Percentiles rank a stretch among this genome's conserved stretches.
These are phyloP conservation scores for Fusarium anthophilum DNA, from an alignment of 2,329 filamentous ascomycete genomes.

Conservation along the genomic window DNA sequence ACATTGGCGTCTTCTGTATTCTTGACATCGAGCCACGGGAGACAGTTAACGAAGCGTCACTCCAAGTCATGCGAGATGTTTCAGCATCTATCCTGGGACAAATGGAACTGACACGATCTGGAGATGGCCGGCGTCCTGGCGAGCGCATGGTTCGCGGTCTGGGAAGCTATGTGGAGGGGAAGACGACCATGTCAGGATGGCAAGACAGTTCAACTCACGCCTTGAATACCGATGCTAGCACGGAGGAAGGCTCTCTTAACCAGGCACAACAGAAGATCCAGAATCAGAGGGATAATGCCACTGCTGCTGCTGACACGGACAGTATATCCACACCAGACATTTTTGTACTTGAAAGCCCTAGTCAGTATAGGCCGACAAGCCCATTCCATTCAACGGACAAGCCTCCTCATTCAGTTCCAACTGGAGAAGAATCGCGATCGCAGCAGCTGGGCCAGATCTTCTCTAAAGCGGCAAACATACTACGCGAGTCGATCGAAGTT, in stretches of 20 bases:
- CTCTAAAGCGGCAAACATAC: conserved; percentile 55
- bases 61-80: conserved; percentile 40
- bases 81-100: conserved; percentile 49
- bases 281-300: not conserved
- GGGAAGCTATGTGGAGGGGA: conserved; percentile 51
- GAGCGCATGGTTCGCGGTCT: conserved; percentile 53
- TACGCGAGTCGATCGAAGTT: conserved; percentile 54
- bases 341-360: conserved; percentile 18
- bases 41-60: conserved; percentile 41
- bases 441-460: conserved; percentile 44
- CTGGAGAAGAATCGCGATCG: conserved; percentile 8
- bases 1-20: conserved; percentile 54
- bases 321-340: not conserved
- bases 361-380: not conserved
- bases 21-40: conserved; percentile 26
- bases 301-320: not conserved
- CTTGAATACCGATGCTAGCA: not conserved
- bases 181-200: conserved; percentile 41
- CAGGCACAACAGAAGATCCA: conserved; percentile 15
- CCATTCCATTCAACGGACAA: not conserved
- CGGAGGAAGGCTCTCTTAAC: conserved; percentile 20
- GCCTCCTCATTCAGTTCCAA: not conserved
- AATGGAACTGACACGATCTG: conserved; percentile 45
- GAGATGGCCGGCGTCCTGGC: conserved; percentile 41
- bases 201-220: conserved; percentile 9